These are phyloP conservation scores for Thielaviopsis populi DNA, from an alignment of 2,329 filamentous ascomycete species.

Conservation along the genomic window DNA sequence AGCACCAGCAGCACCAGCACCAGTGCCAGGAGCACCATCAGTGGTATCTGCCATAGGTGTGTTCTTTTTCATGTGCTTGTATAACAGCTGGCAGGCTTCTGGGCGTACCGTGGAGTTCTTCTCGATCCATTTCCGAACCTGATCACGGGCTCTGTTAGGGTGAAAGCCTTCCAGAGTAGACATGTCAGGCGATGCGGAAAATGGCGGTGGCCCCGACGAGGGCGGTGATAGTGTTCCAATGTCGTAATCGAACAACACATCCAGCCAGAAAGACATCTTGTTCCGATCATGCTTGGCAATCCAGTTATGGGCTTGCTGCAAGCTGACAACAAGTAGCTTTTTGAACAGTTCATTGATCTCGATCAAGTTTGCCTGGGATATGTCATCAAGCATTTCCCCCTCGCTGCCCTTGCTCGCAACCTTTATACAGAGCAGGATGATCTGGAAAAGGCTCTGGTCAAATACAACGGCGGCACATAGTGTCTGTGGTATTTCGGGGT, in stretches of 20 bases:
- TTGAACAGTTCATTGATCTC: slow-evolving; percentile 54
- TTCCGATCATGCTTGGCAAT: slow-evolving; percentile 53
- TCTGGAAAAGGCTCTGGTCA: slow-evolving; percentile 50
- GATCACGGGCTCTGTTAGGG: slow-evolving; percentile 41
- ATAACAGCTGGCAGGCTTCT: slow-evolving; percentile 38
- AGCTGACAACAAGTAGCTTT: slow-evolving; percentile 48
- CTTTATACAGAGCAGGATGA: slow-evolving; percentile 50
- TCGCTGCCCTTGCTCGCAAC: slow-evolving; percentile 54
- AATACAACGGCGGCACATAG: slow-evolving; percentile 49
- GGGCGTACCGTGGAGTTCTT: slow-evolving; percentile 45
- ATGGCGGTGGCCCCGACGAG: slow-evolving; percentile 21
- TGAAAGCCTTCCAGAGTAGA: slow-evolving; percentile 24
- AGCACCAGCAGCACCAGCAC: slow-evolving; percentile 27
- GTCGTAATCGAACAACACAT: slow-evolving; percentile 48
- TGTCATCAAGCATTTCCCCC: slow-evolving; percentile 45
- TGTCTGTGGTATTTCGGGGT: slow-evolving; percentile 50
- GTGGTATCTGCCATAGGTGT: slow-evolving; percentile 31
- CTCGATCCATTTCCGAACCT: slow-evolving; percentile 48
- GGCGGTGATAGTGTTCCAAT: slow-evolving; percentile 24
- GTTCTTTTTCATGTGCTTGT: slow-evolving; percentile 36
- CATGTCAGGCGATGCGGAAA: not conserved
- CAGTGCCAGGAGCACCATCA: not conserved
- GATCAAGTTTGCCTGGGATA: slow-evolving; percentile 39
- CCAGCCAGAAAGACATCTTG: slow-evolving; percentile 56
- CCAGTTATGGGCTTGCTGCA: slow-evolving; percentile 56